Base-by-base conservation (phyloP, 2,329 filamentous ascomycete genomes). In the Chaetomium sp. region DNA sequence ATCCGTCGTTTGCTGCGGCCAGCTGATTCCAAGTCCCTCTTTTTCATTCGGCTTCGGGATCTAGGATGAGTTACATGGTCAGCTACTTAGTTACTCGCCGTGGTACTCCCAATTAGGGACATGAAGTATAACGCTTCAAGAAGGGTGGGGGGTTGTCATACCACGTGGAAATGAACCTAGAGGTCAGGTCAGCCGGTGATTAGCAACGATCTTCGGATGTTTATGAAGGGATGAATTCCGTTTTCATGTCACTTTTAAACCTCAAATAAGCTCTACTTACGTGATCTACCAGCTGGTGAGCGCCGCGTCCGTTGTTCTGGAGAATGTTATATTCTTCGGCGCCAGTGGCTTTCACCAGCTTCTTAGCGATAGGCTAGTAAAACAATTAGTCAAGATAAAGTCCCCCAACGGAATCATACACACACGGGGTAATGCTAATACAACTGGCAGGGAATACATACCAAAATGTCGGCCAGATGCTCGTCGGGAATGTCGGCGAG, bases 401-500 rank as follows among this genome's bases (percentile, higher is more conserved):
- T 27, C 19, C 19, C 19, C 19, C 19, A 27, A 3, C 19, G 19
- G 19, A 27, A 27, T 3, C 19, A 27, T 27, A 27, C 19, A 27
- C 19, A 27, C 3, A 3, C 3, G 2, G 19, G 19, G 19, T 27
- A 27, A 27, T 27, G 19, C 3, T 27, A 3, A 27, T 27, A 27
- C 19, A 27, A 2, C 19, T 27, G 19, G 2, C 3, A 27, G 19
- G 19, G 19, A 27, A 27, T 27, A 10, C 79, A 61, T 76, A 88
- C 87, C 71, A 99, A 75, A 57, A 99, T 79, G 73, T 97, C 94
- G 51, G 74, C 70, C 54, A 99, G 80, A 63, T 89, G 78, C 53
- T 96, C 90, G 71, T 97, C 94, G 14, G 94, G 92, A 58, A 99
- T 92, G 70, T 97, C 92, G 59, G 84, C 81, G 33, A 99, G 82